These are phyloP conservation scores for Trichoderma koningiopsis DNA, from an alignment of 2,329 filamentous ascomycete genomes.

Conservation along the genomic window DNA sequence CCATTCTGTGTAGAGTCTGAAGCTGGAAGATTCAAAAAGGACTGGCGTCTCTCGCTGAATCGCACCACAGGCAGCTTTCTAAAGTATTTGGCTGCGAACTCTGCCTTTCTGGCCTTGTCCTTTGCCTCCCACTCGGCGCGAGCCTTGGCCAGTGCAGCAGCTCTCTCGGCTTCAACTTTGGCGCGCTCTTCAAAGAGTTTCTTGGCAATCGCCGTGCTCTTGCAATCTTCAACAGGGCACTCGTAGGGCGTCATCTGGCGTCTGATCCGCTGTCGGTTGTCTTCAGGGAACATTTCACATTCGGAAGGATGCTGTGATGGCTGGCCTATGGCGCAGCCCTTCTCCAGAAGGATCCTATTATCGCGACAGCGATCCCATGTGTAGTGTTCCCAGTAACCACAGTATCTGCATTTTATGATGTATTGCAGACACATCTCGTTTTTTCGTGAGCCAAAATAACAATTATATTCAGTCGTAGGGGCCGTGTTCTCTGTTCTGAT, in stretches of 20 bases:
- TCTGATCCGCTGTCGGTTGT: slow-evolving; percentile 7
- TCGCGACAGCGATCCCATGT: slow-evolving; percentile 23
- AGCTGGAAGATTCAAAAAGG: neutral
- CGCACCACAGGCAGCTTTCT: slow-evolving; percentile 18
- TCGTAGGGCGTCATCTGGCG: slow-evolving; percentile 23
- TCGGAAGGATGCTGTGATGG: slow-evolving; percentile 14
- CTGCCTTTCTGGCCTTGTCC: slow-evolving; percentile 16
- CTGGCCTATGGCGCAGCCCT: slow-evolving; percentile 13
- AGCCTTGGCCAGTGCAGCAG: slow-evolving; percentile 5
- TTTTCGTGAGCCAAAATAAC: slow-evolving; percentile 12
- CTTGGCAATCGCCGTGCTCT: slow-evolving; percentile 23
- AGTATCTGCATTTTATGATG: slow-evolving; percentile 21
- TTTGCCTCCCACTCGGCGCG: slow-evolving; percentile 16
- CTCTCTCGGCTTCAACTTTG: slow-evolving; percentile 15
- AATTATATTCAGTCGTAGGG: slow-evolving; percentile 28
- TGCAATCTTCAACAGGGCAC: slow-evolving; percentile 20
- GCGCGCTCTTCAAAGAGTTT: slow-evolving; percentile 17
- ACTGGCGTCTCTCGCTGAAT: slow-evolving; percentile 9
- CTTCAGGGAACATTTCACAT: slow-evolving; percentile 18
- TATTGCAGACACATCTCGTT: slow-evolving; percentile 22
- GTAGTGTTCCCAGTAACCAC: slow-evolving; percentile 21
- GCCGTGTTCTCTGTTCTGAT: slow-evolving; percentile 19
- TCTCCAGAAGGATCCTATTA: neutral
- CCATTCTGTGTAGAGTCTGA: neutral
- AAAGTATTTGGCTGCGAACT: slow-evolving; percentile 22